Evolutionary conservation across 2,329 filamentous ascomycete genomes (phyloP).

Genomic region (Bimuria novae-zelandiae): DNA sequence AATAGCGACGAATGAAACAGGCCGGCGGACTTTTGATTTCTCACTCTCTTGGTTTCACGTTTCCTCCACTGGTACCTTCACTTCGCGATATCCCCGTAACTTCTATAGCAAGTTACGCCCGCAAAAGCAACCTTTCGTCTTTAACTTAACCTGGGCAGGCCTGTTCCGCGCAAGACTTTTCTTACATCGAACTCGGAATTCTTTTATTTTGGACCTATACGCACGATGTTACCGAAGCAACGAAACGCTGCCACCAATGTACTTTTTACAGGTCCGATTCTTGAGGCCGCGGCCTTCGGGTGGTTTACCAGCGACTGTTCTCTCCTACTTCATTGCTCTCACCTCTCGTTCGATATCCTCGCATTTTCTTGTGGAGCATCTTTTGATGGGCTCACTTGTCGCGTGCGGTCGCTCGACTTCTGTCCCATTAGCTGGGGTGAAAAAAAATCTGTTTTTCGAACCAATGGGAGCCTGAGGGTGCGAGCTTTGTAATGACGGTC

Average conservation of each 20-base stretch:
- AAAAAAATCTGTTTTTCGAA: background rate
- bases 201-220: slow-evolving; percentile 19
- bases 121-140: slow-evolving; percentile 26
- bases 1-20: slow-evolving; percentile 40
- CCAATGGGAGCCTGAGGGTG: background rate
- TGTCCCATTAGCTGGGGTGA: background rate
- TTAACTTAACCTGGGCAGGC: slow-evolving; percentile 3
- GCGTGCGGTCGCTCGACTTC: slow-evolving; percentile 1
- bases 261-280: slow-evolving; percentile 15
- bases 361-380: slow-evolving; percentile 11
- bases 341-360: slow-evolving; percentile 10
- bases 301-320: slow-evolving; percentile 10
- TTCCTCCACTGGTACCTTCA: slow-evolving; percentile 12
- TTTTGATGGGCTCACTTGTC: background rate
- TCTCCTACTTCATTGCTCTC: slow-evolving; percentile 2
- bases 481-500: background rate
- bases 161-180: slow-evolving; percentile 18
- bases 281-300: slow-evolving; percentile 23
- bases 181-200: slow-evolving; percentile 16
- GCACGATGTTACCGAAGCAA: slow-evolving; percentile 29
- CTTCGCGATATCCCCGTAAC: slow-evolving; percentile 24
- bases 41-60: slow-evolving; percentile 1
- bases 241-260: slow-evolving; percentile 26
- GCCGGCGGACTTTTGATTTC: slow-evolving; percentile 8
- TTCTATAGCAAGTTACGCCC: slow-evolving; percentile 17